Conservation (phyloP, 2,329 filamentous ascomycete genomes). For the Aspergillus sp. region DNA sequence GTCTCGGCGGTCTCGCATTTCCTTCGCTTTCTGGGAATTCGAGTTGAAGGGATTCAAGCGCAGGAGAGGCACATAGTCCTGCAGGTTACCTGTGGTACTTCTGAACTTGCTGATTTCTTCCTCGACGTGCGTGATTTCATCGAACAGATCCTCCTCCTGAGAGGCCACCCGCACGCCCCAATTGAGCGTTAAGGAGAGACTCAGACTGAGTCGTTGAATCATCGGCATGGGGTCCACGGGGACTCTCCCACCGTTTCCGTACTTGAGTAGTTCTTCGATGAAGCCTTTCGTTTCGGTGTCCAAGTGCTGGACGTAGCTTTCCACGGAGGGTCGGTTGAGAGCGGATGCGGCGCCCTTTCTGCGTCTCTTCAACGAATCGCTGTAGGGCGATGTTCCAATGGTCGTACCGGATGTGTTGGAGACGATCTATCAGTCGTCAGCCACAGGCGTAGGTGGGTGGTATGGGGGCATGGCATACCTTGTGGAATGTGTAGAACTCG, state of each 20-base stretch:
- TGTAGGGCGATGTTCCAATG: slow-evolving; percentile 60
- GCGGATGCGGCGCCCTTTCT: slow-evolving; percentile 59
- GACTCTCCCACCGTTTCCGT: slow-evolving; percentile 47
- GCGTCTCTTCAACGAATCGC: slow-evolving; percentile 55
- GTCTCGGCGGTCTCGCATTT: slow-evolving; percentile 54
- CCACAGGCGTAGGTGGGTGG: too few relatives aligned
- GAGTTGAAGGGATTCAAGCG: slow-evolving; percentile 56
- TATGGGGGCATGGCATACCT: slow-evolving; percentile 27
- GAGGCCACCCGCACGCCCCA: slow-evolving; percentile 56
- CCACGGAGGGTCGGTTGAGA: slow-evolving; percentile 56
- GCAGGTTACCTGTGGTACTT: slow-evolving; percentile 70
- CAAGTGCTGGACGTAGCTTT: slow-evolving; percentile 54
- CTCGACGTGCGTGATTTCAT: slow-evolving; percentile 67
- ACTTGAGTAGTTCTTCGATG: slow-evolving; percentile 51
- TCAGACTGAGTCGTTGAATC: slow-evolving; percentile 57
- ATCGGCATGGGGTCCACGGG: slow-evolving; percentile 59
- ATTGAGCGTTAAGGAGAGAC: slow-evolving; percentile 56
- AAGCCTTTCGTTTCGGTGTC: slow-evolving; percentile 58
- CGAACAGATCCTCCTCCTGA: slow-evolving; percentile 54
- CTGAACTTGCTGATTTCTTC: slow-evolving; percentile 64
- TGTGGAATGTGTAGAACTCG: slow-evolving; percentile 54
- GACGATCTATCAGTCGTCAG: slow-evolving; percentile 40
- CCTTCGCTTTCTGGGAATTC: slow-evolving; percentile 51
- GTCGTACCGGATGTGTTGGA: slow-evolving; percentile 60
- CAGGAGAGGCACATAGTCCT: slow-evolving; percentile 68